phyloP scores from a whole-genome alignment of 208 protist genomes.

The Acanthamoeba castellanii region DNA sequence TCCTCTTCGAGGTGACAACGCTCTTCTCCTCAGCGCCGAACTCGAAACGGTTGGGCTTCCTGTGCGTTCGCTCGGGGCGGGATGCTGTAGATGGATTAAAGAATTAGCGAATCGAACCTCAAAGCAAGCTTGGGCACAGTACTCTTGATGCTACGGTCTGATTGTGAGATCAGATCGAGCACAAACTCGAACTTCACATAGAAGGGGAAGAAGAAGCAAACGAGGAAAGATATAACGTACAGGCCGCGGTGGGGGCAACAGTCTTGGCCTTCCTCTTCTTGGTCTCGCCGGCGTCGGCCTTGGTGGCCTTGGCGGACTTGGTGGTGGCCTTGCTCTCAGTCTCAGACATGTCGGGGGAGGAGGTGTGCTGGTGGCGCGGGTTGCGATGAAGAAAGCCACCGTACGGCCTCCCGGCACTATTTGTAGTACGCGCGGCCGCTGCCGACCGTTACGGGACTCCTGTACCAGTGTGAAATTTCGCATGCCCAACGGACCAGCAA shows the following conservation, averaged over 20 bases:
- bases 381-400: background rate
- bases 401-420: background rate
- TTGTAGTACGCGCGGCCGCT: background rate
- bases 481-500: background rate
- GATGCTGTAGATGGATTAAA: background rate
- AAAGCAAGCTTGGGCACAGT: background rate
- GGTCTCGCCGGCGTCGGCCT: background rate
- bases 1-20: background rate
- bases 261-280: conserved; percentile 30
- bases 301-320: background rate
- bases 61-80: background rate
- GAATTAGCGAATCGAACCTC: background rate
- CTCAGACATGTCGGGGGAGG: background rate
- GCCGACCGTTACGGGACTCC: background rate
- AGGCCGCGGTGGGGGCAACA: background rate
- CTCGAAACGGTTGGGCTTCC: conserved; percentile 23
- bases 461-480: background rate
- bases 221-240: background rate
- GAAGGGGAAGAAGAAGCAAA: background rate
- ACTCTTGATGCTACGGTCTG: too few species aligned
- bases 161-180: too few species aligned
- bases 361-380: background rate
- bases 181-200: background rate
- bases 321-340: conserved; percentile 10
- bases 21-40: conserved; percentile 35